Conservation (phyloP, 164 flowering plant species). For the Macadamia tetraphylla region DNA sequence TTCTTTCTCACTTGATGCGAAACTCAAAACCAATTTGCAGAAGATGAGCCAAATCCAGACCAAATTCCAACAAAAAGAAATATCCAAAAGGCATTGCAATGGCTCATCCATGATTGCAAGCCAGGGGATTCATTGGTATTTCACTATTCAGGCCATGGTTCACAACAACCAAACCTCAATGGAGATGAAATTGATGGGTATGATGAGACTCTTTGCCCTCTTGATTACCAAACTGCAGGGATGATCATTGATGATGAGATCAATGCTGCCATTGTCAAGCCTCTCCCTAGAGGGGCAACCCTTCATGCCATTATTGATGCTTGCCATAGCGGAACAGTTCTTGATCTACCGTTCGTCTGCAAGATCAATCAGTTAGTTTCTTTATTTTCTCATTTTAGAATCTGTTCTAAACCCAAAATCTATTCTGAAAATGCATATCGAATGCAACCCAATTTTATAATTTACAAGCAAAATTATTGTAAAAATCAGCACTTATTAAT, state of each 20-base stretch:
- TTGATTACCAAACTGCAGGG: constrained; percentile 57
- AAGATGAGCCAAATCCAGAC: constrained; percentile 47
- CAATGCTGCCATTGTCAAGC: constrained; percentile 61
- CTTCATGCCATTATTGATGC: constrained; percentile 80
- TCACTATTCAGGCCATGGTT: constrained; percentile 82
- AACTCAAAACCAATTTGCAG: constrained; percentile 27
- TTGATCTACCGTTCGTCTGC: constrained; percentile 66
- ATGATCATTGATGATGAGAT: constrained; percentile 74
- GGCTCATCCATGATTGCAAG: constrained; percentile 59
- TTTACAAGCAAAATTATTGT: neutral
- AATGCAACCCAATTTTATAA: too few relatives aligned
- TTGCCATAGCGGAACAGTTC: constrained; percentile 68
- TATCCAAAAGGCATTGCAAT: constrained; percentile 49
- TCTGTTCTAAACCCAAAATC: neutral
- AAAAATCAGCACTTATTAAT: neutral
- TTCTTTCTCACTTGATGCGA: neutral
- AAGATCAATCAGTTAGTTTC: constrained; percentile 38
- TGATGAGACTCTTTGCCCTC: constrained; percentile 72
- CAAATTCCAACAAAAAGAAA: constrained; percentile 59
- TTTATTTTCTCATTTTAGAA: neutral
- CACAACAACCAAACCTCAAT: constrained; percentile 28
- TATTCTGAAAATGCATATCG: too few relatives aligned
- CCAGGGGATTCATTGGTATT: constrained; percentile 82
- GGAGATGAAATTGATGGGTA: constrained; percentile 71
- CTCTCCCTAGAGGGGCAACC: constrained; percentile 59